Evolutionary conservation across 148 eudicot species (phyloP), one percentile per base, ranked within the genome.

Genomic region (Rhododendron simsii): DNA sequence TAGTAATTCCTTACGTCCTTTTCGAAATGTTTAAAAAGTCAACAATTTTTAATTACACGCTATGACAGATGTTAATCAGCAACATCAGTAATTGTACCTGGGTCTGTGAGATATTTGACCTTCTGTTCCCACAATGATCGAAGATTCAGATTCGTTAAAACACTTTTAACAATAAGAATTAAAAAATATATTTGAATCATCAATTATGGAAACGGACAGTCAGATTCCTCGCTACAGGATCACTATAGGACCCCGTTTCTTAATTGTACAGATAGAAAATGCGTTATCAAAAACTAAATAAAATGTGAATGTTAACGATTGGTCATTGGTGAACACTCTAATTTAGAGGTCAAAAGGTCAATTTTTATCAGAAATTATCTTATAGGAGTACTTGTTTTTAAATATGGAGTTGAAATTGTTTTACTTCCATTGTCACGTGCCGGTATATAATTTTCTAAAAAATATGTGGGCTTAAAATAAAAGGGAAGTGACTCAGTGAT

Each of bases 1-100:
- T 44, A 83, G 10, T 51, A 48, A 76, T 6, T 28, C 47, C 33
- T 84, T 18, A 11, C 11, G 85, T 84, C 79, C 47, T 73, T 71
- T 33, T 84, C 85, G 26, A 12, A 20, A 50, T 30, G 37, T 12
- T 73, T 73, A 18, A 51, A 84, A 73, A 84, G 80, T 73, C 47
- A 84, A 28, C 13, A 83, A 21, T 5, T 81, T 14, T 59, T 37
- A 45, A n/a, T 18, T 50, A 2, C 55, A 75, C 21, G 23, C 8
- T 76, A 20, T 47, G 65, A 73, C 80, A 48, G 16, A 30, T 11
- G 75, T 28, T 30, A 71, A 71, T 71, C 39, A 30, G 8, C 7
- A 33, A 69, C 4, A 69, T 28, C 33, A 30, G 75, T 28, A n/a
- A 63, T 4, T 10, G 11, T 47, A 9, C 7, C 7, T 0, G 7